Base-by-base conservation (phyloP, 306 rosid genomes). In the Trichosanthes cucumerina region DNA sequence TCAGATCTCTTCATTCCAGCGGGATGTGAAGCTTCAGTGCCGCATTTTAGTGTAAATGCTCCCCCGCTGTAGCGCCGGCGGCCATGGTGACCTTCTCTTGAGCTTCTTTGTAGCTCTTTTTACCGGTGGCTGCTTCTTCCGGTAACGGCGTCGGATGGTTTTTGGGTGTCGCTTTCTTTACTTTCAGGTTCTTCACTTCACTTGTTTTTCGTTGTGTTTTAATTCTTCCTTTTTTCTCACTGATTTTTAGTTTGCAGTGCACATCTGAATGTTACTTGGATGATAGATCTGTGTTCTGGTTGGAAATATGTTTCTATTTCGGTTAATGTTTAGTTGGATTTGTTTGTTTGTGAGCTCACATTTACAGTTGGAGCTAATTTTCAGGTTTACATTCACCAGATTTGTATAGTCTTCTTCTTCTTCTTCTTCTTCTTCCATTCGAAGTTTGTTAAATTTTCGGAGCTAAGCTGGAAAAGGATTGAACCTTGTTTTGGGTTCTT, bases 11-110 rank as follows among this genome's bases (percentile, higher is more conserved):
- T 73, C 39, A 28, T 49, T 73, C 44, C 26, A 7, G 46, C 60
- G 43, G 26, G 78, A 73, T 73, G 78, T 73, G 78, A 73, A 49
- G 43, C 78, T 73, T 49, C 60, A 18, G 7, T 31, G 41, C 60
- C 6, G 53, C 60, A 26, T 73, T 73, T 28, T 73, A 49, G 46
- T 73, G 26, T 1, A 49, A 73, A 50, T 73, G 28, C 62, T 47
- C 44, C 49, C 49, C 49, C 16, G 75, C 34, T 16, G 33, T 18
- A 38, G 75, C 75, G 41, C 60, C 44, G 43, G 60, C 43, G 4
- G 52, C 3, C 58, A 49, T 16, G 60, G 60, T 9, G 41, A 21
- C 34, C 76, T 26, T 23, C 77, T 72, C 39, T 72, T 72, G 41
- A 73, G 46, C 57, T 71, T 71, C 57, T 71, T 68, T 12, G 52